Evolutionary conservation across 352 stramenopile species (phyloP).

Genomic region (Phytophthora cajani): DNA sequence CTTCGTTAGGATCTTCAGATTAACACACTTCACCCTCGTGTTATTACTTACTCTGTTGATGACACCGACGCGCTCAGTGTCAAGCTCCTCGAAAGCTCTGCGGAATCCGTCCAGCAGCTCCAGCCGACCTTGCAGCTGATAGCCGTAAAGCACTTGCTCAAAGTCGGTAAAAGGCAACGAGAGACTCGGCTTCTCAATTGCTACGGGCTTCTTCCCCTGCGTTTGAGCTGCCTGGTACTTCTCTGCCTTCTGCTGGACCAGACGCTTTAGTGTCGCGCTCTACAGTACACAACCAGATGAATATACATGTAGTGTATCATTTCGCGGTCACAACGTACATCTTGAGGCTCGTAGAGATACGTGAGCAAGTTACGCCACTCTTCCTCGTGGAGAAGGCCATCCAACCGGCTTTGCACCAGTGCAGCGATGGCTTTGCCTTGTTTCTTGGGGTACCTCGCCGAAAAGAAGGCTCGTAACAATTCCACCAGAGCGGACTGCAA

Average conservation of each 20-base stretch:
- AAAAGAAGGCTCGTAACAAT: constrained; percentile 74
- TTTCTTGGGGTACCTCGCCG: constrained; percentile 71
- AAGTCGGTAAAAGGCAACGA: constrained; percentile 62
- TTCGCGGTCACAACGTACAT: constrained; percentile 43
- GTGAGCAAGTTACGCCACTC: constrained; percentile 78
- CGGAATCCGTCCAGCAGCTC: constrained; percentile 71
- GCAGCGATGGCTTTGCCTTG: constrained; percentile 56
- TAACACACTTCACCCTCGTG: background rate
- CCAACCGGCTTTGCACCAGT: constrained; percentile 53
- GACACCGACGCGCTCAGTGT: constrained; percentile 65
- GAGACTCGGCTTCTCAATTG: constrained; percentile 22
- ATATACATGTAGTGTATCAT: background rate
- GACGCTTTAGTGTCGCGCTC: constrained; percentile 54
- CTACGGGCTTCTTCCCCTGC: constrained; percentile 21
- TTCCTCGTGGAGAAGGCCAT: constrained; percentile 54
- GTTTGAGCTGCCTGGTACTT: constrained; percentile 27
- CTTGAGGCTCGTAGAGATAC: constrained; percentile 80
- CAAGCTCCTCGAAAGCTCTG: constrained; percentile 50
- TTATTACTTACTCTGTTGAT: constrained; percentile 43
- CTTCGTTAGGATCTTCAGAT: background rate
- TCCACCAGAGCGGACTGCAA: constrained; percentile 78
- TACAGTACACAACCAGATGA: constrained; percentile 21
- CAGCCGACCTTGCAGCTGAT: constrained; percentile 69
- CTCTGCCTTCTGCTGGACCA: constrained; percentile 53
- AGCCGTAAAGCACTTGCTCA: constrained; percentile 76